Conservation (phyloP, 2,329 filamentous ascomycete genomes). For the Huntiella abstrusa region DNA sequence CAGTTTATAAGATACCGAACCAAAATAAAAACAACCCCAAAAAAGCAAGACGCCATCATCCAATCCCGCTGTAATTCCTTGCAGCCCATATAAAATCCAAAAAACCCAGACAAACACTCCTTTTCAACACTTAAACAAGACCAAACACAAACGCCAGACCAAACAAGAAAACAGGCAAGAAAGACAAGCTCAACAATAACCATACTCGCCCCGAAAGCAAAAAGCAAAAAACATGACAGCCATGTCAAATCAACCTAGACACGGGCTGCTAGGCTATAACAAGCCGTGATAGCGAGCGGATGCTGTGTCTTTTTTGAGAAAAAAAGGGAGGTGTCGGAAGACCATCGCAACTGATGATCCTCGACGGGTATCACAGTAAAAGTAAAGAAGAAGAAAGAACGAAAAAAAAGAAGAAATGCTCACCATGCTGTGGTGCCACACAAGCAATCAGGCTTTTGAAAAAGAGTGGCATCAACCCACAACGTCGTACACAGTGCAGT, state of each 20-base stretch:
- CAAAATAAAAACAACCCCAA: neutral
- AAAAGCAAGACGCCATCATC: neutral
- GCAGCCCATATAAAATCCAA: neutral
- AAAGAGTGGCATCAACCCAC: neutral
- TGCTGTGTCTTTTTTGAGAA: conserved; percentile 10
- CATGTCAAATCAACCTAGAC: neutral
- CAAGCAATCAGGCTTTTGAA: neutral
- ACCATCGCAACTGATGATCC: neutral
- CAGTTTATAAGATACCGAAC: neutral
- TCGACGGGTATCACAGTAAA: conserved; percentile 11
- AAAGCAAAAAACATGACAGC: neutral
- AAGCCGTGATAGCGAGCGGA: neutral
- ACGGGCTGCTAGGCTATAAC: neutral
- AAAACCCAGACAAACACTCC: neutral
- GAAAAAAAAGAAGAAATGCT: conserved; percentile 12
- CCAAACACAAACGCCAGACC: conserved; percentile 22
- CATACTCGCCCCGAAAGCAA: too few species aligned
- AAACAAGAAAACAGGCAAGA: conserved; percentile 12
- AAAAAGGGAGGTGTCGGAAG: conserved; percentile 7
- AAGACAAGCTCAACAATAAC: neutral
- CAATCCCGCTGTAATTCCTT: neutral
- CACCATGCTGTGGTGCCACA: conserved; percentile 12
- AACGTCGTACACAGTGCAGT: neutral
- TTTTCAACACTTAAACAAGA: neutral
- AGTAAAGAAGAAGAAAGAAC: conserved; percentile 3